A percentile compares a stretch with the other conserved stretches of the same genome.
Evolutionary conservation across 805 yeast genomes (phyloP).

Genomic region (Kluyveromyces starmeri): DNA sequence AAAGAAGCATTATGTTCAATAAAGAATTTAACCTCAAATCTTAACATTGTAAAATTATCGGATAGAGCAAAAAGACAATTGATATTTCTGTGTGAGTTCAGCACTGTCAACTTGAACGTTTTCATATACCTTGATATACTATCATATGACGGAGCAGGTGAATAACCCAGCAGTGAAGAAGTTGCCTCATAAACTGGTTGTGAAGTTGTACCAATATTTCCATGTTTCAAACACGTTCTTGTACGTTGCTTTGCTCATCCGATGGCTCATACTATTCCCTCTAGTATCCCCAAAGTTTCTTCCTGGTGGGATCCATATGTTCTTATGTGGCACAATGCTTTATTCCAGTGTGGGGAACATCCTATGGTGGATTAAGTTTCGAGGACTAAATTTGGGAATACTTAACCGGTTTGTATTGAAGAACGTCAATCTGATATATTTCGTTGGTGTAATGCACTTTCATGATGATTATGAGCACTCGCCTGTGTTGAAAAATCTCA

Average conservation of each 20-base stretch:
- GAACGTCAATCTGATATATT: slow-evolving; percentile 22
- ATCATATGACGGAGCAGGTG: too few relatives aligned
- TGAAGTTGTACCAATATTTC: slow-evolving; percentile 22
- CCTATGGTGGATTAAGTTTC: slow-evolving; percentile 20
- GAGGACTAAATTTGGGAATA: slow-evolving; percentile 14
- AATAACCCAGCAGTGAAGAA: background rate
- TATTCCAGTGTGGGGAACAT: slow-evolving; percentile 16
- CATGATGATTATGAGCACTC: slow-evolving; percentile 29
- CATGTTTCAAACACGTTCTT: slow-evolving; percentile 20
- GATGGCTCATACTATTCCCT: slow-evolving; percentile 48
- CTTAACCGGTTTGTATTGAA: slow-evolving; percentile 17
- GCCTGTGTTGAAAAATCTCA: slow-evolving; percentile 21
- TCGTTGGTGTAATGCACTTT: slow-evolving; percentile 22
- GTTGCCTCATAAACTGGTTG: slow-evolving; percentile 5
- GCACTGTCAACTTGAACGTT: too few relatives aligned
- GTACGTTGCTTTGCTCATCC: slow-evolving; percentile 25
- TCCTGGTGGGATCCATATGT: slow-evolving; percentile 67
- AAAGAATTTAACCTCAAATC: too few relatives aligned
- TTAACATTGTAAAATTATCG: too few relatives aligned
- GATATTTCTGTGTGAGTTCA: too few relatives aligned
- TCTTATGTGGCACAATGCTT: slow-evolving; percentile 31
- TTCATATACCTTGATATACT: too few relatives aligned
- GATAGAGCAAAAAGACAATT: too few relatives aligned
- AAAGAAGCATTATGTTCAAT: too few relatives aligned
- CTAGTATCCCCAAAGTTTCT: slow-evolving; percentile 56